Conservation (phyloP, 1,139 yeast genomes). For the Yamadazyma songkhlaensis region DNA sequence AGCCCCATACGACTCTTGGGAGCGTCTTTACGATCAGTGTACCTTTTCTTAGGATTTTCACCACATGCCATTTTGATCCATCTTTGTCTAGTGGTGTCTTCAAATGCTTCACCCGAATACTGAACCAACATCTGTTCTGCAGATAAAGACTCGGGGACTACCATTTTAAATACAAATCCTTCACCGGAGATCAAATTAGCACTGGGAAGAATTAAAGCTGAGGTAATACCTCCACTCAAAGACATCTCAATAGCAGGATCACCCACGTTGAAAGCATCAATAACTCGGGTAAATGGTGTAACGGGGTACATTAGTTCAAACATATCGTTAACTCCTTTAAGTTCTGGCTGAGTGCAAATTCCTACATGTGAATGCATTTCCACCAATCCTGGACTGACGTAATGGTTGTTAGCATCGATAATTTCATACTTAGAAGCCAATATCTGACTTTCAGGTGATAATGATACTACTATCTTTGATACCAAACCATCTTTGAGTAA, state of each 20-base stretch:
- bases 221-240: slow-evolving; percentile 6
- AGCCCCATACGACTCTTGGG: slow-evolving; percentile 8
- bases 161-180: slow-evolving; percentile 6
- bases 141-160: slow-evolving; percentile 5
- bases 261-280: slow-evolving; percentile 8
- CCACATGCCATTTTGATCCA: slow-evolving; percentile 11
- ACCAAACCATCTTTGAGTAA: neutral
- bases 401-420: slow-evolving; percentile 5
- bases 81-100: slow-evolving; percentile 3
- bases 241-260: slow-evolving; percentile 6
- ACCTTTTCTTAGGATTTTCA: slow-evolving; percentile 9
- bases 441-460: neutral
- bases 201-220: slow-evolving; percentile 8
- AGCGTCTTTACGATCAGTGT: slow-evolving; percentile 3
- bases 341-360: slow-evolving; percentile 8
- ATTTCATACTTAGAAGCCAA: neutral
- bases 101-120: slow-evolving; percentile 3
- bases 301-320: slow-evolving; percentile 8
- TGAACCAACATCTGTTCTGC: slow-evolving; percentile 8
- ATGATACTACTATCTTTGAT: neutral
- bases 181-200: slow-evolving; percentile 8
- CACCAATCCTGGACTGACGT: slow-evolving; percentile 8
- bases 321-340: slow-evolving; percentile 9
- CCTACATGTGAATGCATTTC: slow-evolving; percentile 9
- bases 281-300: slow-evolving; percentile 7